Conservation (phyloP, 768 basidiomycete genomes). For the Lactarius evosmus region DNA sequence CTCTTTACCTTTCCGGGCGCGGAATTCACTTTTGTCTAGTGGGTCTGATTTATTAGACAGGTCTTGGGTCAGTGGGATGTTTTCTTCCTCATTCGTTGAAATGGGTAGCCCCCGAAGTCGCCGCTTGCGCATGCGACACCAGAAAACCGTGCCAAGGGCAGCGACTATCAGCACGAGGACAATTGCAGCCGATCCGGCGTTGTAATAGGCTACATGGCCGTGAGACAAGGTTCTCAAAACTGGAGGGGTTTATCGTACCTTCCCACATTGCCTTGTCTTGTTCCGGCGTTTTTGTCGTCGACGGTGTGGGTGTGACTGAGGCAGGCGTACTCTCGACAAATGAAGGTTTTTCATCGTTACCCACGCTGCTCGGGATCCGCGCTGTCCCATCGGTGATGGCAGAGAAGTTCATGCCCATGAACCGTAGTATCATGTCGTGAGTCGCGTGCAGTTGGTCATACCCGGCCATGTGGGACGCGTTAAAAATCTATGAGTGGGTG, state of each 20-base stretch:
- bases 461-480: constrained; percentile 95
- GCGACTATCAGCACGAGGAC: constrained; percentile 71
- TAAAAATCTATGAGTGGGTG: constrained; percentile 60
- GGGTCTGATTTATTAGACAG: constrained; percentile 28
- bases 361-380: constrained; percentile 75
- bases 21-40: constrained; percentile 20
- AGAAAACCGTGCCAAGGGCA: constrained; percentile 71
- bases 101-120: constrained; percentile 41
- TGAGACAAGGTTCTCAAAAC: constrained; percentile 4
- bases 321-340: constrained; percentile 47
- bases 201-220: constrained; percentile 74
- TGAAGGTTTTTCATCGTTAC: constrained; percentile 63
- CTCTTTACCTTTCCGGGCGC: constrained; percentile 38
- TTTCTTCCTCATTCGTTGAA: constrained; percentile 55
- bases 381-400: constrained; percentile 78
- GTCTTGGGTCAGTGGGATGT: constrained; percentile 57
- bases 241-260: constrained; percentile 45
- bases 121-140: constrained; percentile 60
- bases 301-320: constrained; percentile 38
- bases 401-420: constrained; percentile 90
- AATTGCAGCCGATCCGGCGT: constrained; percentile 84
- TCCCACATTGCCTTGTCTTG: constrained; percentile 90
- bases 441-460: constrained; percentile 82
- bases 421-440: constrained; percentile 98
- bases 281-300: constrained; percentile 60